phyloP scores from a whole-genome alignment of 1,284 basidiomycete species.

The Somion occarium region DNA sequence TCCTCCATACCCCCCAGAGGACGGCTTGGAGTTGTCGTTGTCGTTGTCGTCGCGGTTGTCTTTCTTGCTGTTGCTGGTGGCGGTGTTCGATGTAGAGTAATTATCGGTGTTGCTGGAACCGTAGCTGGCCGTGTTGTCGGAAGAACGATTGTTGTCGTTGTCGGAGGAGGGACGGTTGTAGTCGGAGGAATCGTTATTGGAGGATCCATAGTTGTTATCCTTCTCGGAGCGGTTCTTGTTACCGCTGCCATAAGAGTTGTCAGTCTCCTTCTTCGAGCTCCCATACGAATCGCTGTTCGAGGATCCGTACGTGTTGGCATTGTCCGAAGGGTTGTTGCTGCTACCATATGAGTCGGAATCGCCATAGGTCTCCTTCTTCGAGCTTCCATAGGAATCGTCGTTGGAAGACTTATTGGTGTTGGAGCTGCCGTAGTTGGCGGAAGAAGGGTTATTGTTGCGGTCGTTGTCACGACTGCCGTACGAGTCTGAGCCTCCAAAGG shows the following conservation, averaged over 20 bases:
- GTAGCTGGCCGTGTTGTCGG: conserved; percentile 17
- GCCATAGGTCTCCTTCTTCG: neutral
- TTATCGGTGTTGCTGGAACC: conserved; percentile 9
- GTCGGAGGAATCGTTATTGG: conserved; percentile 14
- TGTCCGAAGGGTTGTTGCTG: conserved; percentile 8
- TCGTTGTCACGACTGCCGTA: conserved; percentile 9
- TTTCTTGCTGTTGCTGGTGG: conserved; percentile 9
- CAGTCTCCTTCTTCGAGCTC: conserved; percentile 17
- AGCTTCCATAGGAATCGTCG: conserved; percentile 16
- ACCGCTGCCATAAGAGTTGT: conserved; percentile 14
- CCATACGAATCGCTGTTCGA: conserved; percentile 16
- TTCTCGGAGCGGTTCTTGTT: conserved; percentile 17
- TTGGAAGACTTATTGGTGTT: conserved; percentile 14
- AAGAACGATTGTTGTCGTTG: conserved; percentile 8
- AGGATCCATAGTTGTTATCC: conserved; percentile 12
- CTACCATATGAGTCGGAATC: conserved; percentile 12
- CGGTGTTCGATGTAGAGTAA: neutral
- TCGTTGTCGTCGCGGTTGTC: conserved; percentile 18
- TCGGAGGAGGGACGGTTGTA: neutral
- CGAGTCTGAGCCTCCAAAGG: conserved; percentile 14
- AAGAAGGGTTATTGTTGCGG: conserved; percentile 18
- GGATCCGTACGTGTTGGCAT: conserved; percentile 13
- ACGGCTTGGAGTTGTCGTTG: conserved; percentile 7
- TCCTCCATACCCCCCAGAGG: conserved; percentile 9
- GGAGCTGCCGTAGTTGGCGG: conserved; percentile 12